Evolutionary conservation across 1,139 yeast genomes (phyloP).

Genomic region (Kodamaea anthophila): DNA sequence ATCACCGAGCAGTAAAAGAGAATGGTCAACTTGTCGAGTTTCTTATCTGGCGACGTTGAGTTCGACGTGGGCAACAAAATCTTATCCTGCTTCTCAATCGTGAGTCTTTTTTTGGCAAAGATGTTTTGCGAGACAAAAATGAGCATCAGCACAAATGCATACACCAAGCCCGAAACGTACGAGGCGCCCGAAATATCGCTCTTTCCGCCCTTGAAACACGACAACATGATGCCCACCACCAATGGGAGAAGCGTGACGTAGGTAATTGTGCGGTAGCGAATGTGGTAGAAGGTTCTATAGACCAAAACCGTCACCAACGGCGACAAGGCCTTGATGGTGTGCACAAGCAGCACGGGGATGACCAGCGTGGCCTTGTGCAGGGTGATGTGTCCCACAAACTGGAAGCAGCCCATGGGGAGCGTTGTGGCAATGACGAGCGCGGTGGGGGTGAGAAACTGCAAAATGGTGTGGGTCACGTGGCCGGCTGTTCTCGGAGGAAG

Average conservation of each 20-base stretch:
- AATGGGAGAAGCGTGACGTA: conserved; percentile 74
- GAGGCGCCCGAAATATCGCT: conserved; percentile 15
- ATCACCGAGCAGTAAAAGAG: conserved; percentile 76
- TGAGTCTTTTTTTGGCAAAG: conserved; percentile 77
- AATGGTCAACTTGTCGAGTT: conserved; percentile 76
- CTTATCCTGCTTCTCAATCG: conserved; percentile 27
- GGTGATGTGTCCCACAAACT: conserved; percentile 83
- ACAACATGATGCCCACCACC: conserved; percentile 75
- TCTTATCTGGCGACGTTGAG: conserved; percentile 29
- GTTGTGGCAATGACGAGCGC: conserved; percentile 56
- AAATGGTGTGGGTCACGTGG: conserved; percentile 11
- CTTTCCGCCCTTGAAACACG: conserved; percentile 51
- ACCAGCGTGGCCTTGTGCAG: conserved; percentile 83
- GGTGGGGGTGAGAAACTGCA: conserved; percentile 47
- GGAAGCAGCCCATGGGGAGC: conserved; percentile 90
- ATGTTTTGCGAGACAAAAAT: conserved; percentile 90
- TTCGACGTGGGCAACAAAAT: conserved; percentile 12
- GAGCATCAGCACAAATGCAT: conserved; percentile 75
- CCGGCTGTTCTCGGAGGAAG: conserved; percentile 37
- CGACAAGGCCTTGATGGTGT: conserved; percentile 83
- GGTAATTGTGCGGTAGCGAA: conserved; percentile 55
- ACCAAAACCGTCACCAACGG: conserved; percentile 85
- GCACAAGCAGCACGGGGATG: conserved; percentile 87
- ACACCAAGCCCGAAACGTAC: conserved; percentile 58
- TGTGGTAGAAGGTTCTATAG: conserved; percentile 55